phyloP scores from a whole-genome alignment of 75 land plant genomes.

The Pinus albicaulis region DNA sequence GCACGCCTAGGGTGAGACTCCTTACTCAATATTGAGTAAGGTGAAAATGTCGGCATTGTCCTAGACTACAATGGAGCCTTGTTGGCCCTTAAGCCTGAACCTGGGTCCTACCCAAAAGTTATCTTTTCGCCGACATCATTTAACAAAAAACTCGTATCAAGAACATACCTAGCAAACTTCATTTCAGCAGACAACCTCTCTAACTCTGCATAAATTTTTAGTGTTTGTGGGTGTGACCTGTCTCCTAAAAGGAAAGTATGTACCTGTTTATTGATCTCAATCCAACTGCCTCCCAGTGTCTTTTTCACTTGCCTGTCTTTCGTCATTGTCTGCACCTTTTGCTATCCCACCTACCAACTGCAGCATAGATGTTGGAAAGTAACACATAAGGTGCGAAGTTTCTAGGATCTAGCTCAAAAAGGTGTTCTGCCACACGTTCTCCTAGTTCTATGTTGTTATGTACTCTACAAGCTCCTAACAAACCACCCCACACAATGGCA shows the following conservation, averaged over 20 bases:
- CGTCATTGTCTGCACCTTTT: not conserved
- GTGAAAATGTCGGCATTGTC: no score
- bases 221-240: not conserved
- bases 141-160: not conserved
- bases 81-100: no score
- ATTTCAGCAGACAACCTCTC: conserved; percentile 1
- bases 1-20: no score
- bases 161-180: conserved; percentile 8
- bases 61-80: no score
- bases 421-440: conserved; percentile 1
- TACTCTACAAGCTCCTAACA: conserved; percentile 8
- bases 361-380: conserved; percentile 20
- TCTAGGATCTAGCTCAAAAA: conserved; percentile 16
- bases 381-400: conserved; percentile 7
- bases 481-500: conserved; percentile 4
- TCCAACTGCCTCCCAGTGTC: conserved; percentile 33
- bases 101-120: no score
- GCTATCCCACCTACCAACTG: conserved; percentile 17
- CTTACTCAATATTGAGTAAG: no score
- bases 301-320: not conserved
- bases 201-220: conserved; percentile 2
- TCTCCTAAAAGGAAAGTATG: not conserved
- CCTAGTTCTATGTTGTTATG: conserved; percentile 9
- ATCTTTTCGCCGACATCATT: no score
- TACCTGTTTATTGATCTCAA: conserved; percentile 14